A percentile compares a stretch with the other conserved stretches of the same genome.
Conservation (phyloP, 1,139 yeast genomes). For the Geotrichum citri-aurantii region DNA sequence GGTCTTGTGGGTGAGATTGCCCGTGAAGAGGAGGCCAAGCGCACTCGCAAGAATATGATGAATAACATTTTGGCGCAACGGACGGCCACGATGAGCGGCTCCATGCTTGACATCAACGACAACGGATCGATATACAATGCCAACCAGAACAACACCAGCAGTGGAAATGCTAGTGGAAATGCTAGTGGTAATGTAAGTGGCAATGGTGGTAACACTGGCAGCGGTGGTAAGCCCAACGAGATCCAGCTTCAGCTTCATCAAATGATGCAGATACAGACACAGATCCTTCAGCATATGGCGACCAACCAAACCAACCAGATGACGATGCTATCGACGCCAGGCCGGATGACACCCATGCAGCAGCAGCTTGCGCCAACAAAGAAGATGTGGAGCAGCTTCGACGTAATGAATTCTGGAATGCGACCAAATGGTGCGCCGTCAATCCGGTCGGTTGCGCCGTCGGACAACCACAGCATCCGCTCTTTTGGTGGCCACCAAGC, state of each 20-base stretch:
- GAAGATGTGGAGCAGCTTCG: conserved; percentile 24
- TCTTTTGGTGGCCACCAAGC: conserved; percentile 13
- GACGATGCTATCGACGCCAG: conserved; percentile 12
- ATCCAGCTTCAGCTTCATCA: conserved; percentile 34
- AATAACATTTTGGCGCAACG: conserved; percentile 13
- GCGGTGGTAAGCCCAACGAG: conserved; percentile 16
- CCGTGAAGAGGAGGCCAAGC: conserved; percentile 38
- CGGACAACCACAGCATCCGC: conserved; percentile 22
- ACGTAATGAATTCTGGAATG: conserved; percentile 18
- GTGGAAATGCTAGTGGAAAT: neutral
- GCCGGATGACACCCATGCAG: conserved; percentile 13
- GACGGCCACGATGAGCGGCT: conserved; percentile 18
- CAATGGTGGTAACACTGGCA: neutral
- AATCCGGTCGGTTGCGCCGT: conserved; percentile 25
- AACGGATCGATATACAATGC: conserved; percentile 5
- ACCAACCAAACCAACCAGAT: conserved; percentile 6
- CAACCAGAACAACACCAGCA: neutral
- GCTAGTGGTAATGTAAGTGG: neutral
- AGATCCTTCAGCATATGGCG: conserved; percentile 31
- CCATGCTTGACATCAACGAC: conserved; percentile 6
- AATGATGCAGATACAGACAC: conserved; percentile 36
- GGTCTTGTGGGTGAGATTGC: conserved; percentile 41
- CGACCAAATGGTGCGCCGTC: conserved; percentile 25
- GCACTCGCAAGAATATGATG: conserved; percentile 26
- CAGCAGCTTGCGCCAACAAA: conserved; percentile 6